These are phyloP conservation scores for Stagonosporopsis chrysanthemi DNA, from an alignment of 2,329 filamentous ascomycete species.

Conservation along the genomic window DNA sequence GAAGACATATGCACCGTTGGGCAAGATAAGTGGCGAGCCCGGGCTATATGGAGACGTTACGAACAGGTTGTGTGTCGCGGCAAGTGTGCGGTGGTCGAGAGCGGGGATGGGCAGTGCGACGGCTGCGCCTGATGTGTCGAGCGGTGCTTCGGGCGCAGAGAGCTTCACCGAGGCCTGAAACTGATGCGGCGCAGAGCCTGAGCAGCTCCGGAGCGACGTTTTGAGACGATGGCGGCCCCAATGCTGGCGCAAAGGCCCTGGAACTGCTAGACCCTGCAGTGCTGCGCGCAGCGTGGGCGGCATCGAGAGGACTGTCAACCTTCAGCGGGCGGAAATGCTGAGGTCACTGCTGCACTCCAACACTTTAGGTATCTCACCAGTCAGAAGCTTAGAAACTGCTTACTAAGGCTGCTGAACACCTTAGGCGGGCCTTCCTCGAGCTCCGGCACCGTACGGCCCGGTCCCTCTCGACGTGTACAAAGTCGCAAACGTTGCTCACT, in stretches of 20 bases:
- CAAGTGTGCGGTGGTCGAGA: constrained; percentile 60
- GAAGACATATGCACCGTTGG: constrained; percentile 82
- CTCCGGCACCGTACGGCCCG: constrained; percentile 12
- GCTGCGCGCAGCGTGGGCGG: constrained; percentile 37
- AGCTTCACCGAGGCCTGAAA: constrained; percentile 34
- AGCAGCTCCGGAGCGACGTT: constrained; percentile 34
- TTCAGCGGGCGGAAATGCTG: constrained; percentile 9
- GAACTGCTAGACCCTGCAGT: constrained; percentile 25
- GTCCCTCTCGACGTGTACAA: not conserved
- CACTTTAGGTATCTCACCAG: too few species aligned
- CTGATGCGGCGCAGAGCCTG: constrained; percentile 43
- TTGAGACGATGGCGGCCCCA: constrained; percentile 17
- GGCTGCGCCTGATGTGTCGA: constrained; percentile 41
- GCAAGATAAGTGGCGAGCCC: constrained; percentile 84
- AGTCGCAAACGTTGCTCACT: not conserved
- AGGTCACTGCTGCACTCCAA: constrained; percentile 30
- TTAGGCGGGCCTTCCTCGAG: not conserved
- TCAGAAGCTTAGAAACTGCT: too few species aligned
- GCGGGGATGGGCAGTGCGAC: constrained; percentile 47
- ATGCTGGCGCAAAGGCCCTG: constrained; percentile 14
- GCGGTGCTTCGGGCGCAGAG: constrained; percentile 31
- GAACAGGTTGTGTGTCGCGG: constrained; percentile 73
- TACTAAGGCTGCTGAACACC: too few species aligned
- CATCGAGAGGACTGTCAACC: constrained; percentile 39
- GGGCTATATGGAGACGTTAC: constrained; percentile 81